phyloP scores from a whole-genome alignment of 2,329 filamentous ascomycete species.

The Diaporthe sp. region DNA sequence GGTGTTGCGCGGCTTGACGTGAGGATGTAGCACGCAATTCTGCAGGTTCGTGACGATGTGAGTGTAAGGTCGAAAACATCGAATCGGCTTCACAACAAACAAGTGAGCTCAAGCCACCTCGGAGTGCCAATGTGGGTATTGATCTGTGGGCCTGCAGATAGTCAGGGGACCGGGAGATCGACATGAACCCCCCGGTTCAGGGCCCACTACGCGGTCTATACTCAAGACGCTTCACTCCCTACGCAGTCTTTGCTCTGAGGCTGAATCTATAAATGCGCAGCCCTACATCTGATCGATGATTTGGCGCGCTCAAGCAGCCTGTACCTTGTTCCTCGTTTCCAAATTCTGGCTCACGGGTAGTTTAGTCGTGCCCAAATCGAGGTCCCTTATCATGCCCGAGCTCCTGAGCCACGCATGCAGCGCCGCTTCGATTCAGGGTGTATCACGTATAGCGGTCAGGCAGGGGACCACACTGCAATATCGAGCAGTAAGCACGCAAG shows the following conservation, averaged over 20 bases:
- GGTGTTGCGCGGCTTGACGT: background rate
- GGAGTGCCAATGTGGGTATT: background rate
- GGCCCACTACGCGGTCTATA: constrained; percentile 18
- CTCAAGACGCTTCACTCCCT: background rate
- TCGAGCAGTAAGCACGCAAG: constrained; percentile 32
- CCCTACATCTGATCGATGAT: background rate
- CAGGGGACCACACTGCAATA: background rate
- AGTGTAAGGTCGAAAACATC: background rate
- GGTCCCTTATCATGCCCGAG: background rate
- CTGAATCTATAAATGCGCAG: background rate
- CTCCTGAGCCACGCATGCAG: background rate
- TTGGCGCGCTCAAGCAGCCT: background rate
- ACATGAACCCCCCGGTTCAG: background rate
- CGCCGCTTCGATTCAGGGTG: background rate
- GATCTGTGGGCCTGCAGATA: constrained; percentile 12
- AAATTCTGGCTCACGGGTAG: background rate
- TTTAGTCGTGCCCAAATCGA: background rate
- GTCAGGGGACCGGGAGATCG: constrained; percentile 37
- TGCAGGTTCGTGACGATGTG: constrained; percentile 37
- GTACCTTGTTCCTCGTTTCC: background rate
- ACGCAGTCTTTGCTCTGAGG: background rate
- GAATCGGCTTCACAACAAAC: background rate
- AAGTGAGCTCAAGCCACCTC: constrained; percentile 12
- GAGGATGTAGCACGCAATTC: constrained; percentile 39
- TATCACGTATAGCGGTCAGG: background rate